Base-by-base conservation (phyloP, 441 rosid genomes). In the Euphorbia corollata region DNA sequence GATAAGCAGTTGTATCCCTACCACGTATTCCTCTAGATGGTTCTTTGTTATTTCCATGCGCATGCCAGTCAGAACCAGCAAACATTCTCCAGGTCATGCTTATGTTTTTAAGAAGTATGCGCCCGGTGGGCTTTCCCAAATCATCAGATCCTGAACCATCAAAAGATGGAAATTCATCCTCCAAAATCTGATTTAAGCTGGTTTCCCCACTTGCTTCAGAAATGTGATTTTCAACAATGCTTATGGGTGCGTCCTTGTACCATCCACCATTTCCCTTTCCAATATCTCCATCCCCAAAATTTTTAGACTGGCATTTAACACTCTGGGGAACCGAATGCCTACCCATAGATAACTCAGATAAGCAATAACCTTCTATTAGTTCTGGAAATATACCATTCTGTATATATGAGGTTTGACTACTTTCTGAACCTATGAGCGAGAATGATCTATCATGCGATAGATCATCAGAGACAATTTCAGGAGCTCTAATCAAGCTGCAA, bases 11-110 rank as follows among this genome's bases (percentile, higher is more conserved):
- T 61, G 79, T 77, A 77, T 92, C 88, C 75, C 97, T 87, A 61
- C 83, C 85, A 75, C 43, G 67, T 55, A n/a, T 54, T 63, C 75
- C 70, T 59, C 67, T 64, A 54, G 76, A 54, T 53, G 51, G 72
- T 59, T 74, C 81, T 67, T 58, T 67, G 41, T 75, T 79, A 70
- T 66, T 82, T 61, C 59, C 64, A 72, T 75, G 71, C 61, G 75
- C 71, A 69, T 24, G 75, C 99, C 99, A 96, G 74, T 92, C 96
- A 69, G 83, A 80, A 78, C 99, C 99, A 69, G 83, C 83, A 77
- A 77, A 84, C 84, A 96, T 84, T 81, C 83, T 87, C 98, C 99
- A 96, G 74, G 75, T 82, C 74, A 92, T 75, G 74, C 84, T 75
- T 38, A 87, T 73, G 71, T 89, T 86, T 71, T 76, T 81, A 60